Evolutionary conservation across 164 flowering plant genomes (phyloP), one percentile per base, ranked within the genome.

Genomic region (Annona cherimola): DNA sequence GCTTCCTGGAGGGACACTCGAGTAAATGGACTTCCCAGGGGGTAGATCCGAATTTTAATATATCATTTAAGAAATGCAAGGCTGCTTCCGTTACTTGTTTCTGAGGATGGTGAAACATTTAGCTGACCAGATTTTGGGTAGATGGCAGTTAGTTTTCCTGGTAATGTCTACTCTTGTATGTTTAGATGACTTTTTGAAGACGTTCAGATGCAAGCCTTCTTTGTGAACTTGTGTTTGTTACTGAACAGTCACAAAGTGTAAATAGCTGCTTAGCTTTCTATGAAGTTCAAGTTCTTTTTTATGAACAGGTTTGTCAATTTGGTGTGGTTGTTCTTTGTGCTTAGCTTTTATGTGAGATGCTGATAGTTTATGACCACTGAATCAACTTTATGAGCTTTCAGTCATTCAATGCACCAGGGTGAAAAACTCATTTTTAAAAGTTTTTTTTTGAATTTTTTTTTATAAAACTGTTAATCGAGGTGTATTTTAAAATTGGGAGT

Each of bases 31-130:
- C 79, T 70, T 65, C 76, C 45, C 84, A 79, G 78, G 81, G 77
- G 50, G 83, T 76, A 74, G 75, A 71, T 83, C 76, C 63, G 69
- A 76, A 70, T 79, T 69, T 61, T 20, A 84, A 77, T 54, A 75
- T 77, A 41, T 64, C 72, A 35, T 5, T 67, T 63, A 81, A 78
- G 78, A 90, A 89, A 83, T 86, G 87, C 1, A 85, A 83, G 74
- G 74, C 75, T 16, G 74, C 83, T 18, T 62, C 70, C 63, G 7
- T 8, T 19, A 62, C 71, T 82, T 63, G 69, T 64, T 70, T 71
- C 26, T 67, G 74, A 86, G 80, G 44, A 83, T 77, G 80, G 79
- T 54, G 71, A 78, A 79, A 61, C 69, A 69, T 72, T 75, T 76
- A 73, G 66, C 81, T 62, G 63, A 73, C 82, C 72, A 69, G 62